These are phyloP conservation scores for Solanum acaule DNA, from an alignment of 257 asterid species.

Conservation along the genomic window DNA sequence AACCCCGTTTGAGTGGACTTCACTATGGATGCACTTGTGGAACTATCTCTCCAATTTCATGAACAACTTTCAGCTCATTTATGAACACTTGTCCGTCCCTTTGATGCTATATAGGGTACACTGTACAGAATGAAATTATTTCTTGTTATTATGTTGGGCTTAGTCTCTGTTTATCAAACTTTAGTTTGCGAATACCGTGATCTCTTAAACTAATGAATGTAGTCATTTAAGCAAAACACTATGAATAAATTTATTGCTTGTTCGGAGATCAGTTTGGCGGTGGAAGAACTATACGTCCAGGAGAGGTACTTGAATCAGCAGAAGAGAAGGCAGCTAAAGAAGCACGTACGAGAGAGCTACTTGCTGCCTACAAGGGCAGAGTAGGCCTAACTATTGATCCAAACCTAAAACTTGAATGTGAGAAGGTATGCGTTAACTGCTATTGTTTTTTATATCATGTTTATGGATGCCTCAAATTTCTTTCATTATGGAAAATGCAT, in stretches of 20 bases:
- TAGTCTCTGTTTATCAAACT: background rate
- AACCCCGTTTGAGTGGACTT: background rate
- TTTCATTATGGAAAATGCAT: background rate
- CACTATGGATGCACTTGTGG: background rate
- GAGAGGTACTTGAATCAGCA: conserved; percentile 70
- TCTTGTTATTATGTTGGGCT: background rate
- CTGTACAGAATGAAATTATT: background rate
- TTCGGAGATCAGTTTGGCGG: conserved; percentile 63
- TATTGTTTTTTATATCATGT: background rate
- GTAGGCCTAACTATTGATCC: conserved; percentile 62
- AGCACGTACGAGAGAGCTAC: conserved; percentile 58
- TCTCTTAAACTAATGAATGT: background rate
- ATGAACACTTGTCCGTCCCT: background rate
- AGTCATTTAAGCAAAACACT: background rate
- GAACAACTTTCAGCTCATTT: background rate
- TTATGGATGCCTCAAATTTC: background rate
- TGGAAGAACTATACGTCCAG: conserved; percentile 80
- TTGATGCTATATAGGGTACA: background rate
- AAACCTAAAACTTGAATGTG: conserved; percentile 63
- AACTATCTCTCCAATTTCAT: background rate
- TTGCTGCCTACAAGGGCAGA: conserved; percentile 63
- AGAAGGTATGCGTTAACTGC: conserved; percentile 32
- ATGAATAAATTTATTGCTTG: background rate
- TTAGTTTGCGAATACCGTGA: background rate
- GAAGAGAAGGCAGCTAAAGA: conserved; percentile 71